These are phyloP conservation scores for Cryptosporidium ubiquitum DNA, from an alignment of 169 alveolate species.

Conservation along the genomic window DNA sequence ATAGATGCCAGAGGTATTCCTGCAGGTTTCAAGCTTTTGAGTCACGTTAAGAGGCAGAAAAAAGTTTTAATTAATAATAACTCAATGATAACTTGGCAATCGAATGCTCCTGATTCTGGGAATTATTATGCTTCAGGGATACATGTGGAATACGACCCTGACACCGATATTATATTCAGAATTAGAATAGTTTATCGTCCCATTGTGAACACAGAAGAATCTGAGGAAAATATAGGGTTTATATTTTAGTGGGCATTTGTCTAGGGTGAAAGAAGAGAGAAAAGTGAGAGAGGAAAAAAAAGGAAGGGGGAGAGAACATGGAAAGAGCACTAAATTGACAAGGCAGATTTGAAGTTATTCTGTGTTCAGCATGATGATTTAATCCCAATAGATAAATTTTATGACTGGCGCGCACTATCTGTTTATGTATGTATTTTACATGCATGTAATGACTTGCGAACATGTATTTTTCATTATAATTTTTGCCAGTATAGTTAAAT, in stretches of 20 bases:
- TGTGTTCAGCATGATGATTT: not conserved
- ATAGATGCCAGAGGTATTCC: slow-evolving; percentile 69
- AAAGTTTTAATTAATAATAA: slow-evolving; percentile 28
- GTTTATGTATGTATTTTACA: not conserved
- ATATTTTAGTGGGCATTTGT: not conserved
- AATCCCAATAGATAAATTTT: not conserved
- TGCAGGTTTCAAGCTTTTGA: slow-evolving; percentile 26
- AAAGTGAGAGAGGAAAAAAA: not conserved
- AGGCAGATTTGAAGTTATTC: not conserved
- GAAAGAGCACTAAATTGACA: not conserved
- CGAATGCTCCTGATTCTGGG: slow-evolving; percentile 31
- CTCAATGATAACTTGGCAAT: slow-evolving; percentile 45
- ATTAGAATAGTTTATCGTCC: slow-evolving; percentile 71
- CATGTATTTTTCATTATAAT: not conserved
- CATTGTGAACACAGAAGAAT: slow-evolving; percentile 27
- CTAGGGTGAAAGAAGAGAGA: not conserved
- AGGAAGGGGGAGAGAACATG: not conserved
- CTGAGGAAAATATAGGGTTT: slow-evolving; percentile 54
- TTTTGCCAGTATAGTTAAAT: not conserved
- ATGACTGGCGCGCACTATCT: not conserved
- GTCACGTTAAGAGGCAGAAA: slow-evolving; percentile 36
- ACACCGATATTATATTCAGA: slow-evolving; percentile 51
- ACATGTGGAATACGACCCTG: slow-evolving; percentile 73
- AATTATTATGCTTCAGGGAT: slow-evolving; percentile 57
- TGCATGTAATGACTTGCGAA: not conserved